Evolutionary conservation across 352 stramenopile genomes (phyloP), one percentile per base, ranked within the genome.

Genomic region (Pythium chondricola): DNA sequence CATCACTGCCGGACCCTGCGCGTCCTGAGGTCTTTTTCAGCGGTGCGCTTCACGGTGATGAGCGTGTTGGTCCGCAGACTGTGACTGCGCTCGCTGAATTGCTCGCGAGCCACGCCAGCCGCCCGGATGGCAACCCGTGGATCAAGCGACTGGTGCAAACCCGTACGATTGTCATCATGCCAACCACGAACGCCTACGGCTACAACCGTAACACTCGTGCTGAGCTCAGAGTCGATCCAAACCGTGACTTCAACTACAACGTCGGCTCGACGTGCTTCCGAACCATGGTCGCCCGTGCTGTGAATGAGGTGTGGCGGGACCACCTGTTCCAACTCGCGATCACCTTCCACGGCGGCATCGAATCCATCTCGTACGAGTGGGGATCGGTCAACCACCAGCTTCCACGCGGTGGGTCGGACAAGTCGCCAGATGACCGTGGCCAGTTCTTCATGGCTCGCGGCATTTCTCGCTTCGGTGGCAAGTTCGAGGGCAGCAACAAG

Each of bases 291-390:
- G 93, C 85, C 3, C 78, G 95, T 22, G 91, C 80, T 1, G 74
- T 98, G 20, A 98, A 98, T 58, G 93, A 98, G 66, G 64, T 98
- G 14, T 98, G 87, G 70, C 84, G 90, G 6, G 78, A 96, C 43
- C 90, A 98, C 56, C 65, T 98, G 27, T 98, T 99, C 64, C 93
- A 98, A 56, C 70, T 98, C 7, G 70, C 84, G 13, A 77, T 98
- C 18, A 99, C 96, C 4, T 98, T 98, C 58, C 96, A 99, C 71
- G 95, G 79, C 27, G 96, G 96, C 37, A 98, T 91, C 53, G 82
- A 94, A 46, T 86, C 87, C 7, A 81, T 99, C 45, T 91, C 84
- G 5, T 99, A 98, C 63, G 96, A 98, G 65, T 99, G 96, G 96
- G 95, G 95, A 11, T 84, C 83, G 18, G 77, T 80, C 10, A 93